Evolutionary conservation across 371 early-diverging fungal species (phyloP).

Genomic region (Nematocida minor): DNA sequence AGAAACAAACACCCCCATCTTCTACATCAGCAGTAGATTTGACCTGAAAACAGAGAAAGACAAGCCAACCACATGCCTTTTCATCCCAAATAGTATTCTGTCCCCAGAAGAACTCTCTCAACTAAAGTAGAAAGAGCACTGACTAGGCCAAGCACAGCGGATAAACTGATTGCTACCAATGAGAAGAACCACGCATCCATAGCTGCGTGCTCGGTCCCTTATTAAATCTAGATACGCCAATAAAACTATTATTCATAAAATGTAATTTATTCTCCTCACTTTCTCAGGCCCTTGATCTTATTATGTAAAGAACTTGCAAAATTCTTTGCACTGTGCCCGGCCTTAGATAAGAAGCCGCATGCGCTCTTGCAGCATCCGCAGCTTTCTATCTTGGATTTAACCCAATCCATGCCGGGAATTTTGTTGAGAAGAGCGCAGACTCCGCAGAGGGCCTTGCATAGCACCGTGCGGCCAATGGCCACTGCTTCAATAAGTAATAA

Average conservation of each 20-base stretch:
- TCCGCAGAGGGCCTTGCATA: background rate
- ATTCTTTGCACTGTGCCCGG: background rate
- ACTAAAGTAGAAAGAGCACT: background rate
- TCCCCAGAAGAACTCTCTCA: background rate
- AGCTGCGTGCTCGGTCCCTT: too few relatives aligned
- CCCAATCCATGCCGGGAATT: background rate
- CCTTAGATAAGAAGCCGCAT: background rate
- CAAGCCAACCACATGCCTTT: constrained; percentile 35
- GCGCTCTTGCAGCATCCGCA: background rate
- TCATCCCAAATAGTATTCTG: constrained; percentile 5
- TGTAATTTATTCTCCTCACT: too few relatives aligned
- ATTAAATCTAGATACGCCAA: too few relatives aligned
- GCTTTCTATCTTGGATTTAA: background rate
- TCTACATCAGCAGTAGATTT: constrained; percentile 35
- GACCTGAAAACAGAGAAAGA: constrained; percentile 28
- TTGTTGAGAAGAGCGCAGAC: background rate
- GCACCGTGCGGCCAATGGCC: background rate
- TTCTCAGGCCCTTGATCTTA: background rate
- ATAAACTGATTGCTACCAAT: too few relatives aligned
- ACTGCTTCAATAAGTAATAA: background rate
- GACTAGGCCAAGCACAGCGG: too few relatives aligned
- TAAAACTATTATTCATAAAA: too few relatives aligned
- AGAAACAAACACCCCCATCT: constrained; percentile 6
- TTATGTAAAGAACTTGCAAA: background rate
- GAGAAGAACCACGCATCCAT: too few relatives aligned